A percentile compares a stretch with the other conserved stretches of the same genome.
phyloP scores from a whole-genome alignment of 2,329 filamentous ascomycete species.

The Metarhizium brunneum region DNA sequence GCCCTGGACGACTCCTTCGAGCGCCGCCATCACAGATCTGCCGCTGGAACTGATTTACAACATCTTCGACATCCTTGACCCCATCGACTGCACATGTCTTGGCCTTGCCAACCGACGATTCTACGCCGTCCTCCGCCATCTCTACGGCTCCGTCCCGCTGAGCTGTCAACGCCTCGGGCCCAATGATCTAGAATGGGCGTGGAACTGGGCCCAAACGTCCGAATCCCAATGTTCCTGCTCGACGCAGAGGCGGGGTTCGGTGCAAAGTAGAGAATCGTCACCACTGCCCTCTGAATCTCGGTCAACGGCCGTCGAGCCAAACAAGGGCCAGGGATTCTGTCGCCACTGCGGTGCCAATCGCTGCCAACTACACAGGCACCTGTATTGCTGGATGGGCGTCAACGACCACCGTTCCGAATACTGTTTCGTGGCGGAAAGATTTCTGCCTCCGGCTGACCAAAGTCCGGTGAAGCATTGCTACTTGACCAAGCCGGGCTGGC shows the following conservation, averaged over 20 bases:
- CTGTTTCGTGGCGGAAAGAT: neutral
- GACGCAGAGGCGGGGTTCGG: too few species aligned
- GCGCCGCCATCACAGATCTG: neutral
- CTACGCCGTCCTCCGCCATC: neutral
- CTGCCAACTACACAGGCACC: neutral
- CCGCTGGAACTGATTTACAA: neutral
- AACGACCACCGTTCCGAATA: neutral
- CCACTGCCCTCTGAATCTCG: neutral
- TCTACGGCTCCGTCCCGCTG: neutral
- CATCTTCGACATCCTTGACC: slow-evolving; percentile 1
- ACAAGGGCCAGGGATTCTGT: neutral
- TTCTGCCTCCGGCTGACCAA: neutral
- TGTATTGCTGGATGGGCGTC: neutral
- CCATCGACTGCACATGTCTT: slow-evolving; percentile 1
- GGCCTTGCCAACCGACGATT: neutral
- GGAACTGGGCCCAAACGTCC: neutral
- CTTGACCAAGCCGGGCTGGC: neutral
- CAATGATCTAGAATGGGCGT: neutral
- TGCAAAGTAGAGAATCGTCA: too few species aligned
- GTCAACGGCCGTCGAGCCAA: neutral
- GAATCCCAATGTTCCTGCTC: too few species aligned
- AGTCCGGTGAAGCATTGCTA: neutral
- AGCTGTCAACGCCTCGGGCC: neutral
- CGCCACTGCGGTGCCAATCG: neutral
- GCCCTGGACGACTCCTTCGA: neutral